Evolutionary conservation across 345 rosid genomes (phyloP), one percentile per base, ranked within the genome.

Genomic region (Psidium guajava): DNA sequence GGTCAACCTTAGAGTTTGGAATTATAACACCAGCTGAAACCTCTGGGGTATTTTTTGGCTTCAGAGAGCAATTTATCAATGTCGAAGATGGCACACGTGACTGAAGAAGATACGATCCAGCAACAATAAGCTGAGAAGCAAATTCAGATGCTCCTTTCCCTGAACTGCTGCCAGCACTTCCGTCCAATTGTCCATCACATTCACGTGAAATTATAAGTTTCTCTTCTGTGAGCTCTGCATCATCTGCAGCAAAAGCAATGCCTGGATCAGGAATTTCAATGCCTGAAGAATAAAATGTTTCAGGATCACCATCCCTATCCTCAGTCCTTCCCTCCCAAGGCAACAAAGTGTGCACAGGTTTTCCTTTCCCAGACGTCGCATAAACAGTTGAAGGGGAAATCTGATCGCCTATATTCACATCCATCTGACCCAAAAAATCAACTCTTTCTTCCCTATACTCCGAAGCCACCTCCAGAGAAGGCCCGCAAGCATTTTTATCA

Each of bases 41-140:
- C 77, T 32, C 77, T 69, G 77, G 77, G 47, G 32, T 22, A 69
- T 69, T 69, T 32, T 69, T 4, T 47, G 32, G n/a, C 83, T 77
- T 88, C 87, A 88, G 85, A 82, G 90, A 88, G 85, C 90, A 85
- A 82, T 88, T 86, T 49, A 87, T 87, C 22, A 84, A 85, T 85
- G 22, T 57, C 84, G 44, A 83, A 69, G 82, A 75, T 69, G 87
- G 86, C 59, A 61, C 86, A 77, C 83, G 84, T 16, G 89, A 81
- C 82, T 47, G 86, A 57, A 82, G 24, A 28, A 84, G 82, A 85
- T 11, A 51, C 6, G 85, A 22, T 82, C 84, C 88, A 32, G 82
- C 89, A 59, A 54, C 81, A 58, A 54, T 36, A 83, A 69, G 21
- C 56, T 75, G 80, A 58, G 85, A 40, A 82, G 51, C 83, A 42